These are phyloP conservation scores for Yamadazyma pseudoaaseri DNA, from an alignment of 1,139 yeast genomes.

Conservation along the genomic window DNA sequence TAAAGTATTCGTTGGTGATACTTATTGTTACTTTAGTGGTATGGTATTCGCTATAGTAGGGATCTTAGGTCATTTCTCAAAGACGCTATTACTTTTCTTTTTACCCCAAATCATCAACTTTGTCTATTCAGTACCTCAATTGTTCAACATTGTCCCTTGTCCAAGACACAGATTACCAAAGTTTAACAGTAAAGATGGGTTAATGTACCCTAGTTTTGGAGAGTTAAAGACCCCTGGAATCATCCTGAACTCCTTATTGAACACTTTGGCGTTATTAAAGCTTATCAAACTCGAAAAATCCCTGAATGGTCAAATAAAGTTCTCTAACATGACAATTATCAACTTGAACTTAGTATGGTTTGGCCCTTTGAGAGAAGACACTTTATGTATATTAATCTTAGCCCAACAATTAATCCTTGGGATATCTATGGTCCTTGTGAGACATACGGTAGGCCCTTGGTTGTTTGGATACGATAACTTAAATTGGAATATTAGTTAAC, in stretches of 20 bases:
- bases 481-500: constrained; percentile 37
- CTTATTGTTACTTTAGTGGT: constrained; percentile 96
- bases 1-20: constrained; percentile 92
- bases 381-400: constrained; percentile 60
- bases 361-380: constrained; percentile 89
- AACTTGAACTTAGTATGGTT: constrained; percentile 79
- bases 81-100: constrained; percentile 81
- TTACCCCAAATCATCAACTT: constrained; percentile 91
- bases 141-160: constrained; percentile 83
- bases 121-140: constrained; percentile 84
- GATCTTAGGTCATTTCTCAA: constrained; percentile 92
- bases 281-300: constrained; percentile 50
- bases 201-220: constrained; percentile 66
- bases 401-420: constrained; percentile 66
- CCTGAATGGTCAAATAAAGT: constrained; percentile 32
- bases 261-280: constrained; percentile 38
- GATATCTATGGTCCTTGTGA: constrained; percentile 57
- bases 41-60: constrained; percentile 99
- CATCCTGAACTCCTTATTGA: constrained; percentile 27
- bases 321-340: constrained; percentile 84
- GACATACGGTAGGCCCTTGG: constrained; percentile 87
- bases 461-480: constrained; percentile 88
- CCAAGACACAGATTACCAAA: constrained; percentile 93
- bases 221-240: constrained; percentile 18
- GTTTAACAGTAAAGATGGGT: constrained; percentile 64